phyloP scores from a whole-genome alignment of 768 basidiomycete species.

The Mycena kentingensis region DNA sequence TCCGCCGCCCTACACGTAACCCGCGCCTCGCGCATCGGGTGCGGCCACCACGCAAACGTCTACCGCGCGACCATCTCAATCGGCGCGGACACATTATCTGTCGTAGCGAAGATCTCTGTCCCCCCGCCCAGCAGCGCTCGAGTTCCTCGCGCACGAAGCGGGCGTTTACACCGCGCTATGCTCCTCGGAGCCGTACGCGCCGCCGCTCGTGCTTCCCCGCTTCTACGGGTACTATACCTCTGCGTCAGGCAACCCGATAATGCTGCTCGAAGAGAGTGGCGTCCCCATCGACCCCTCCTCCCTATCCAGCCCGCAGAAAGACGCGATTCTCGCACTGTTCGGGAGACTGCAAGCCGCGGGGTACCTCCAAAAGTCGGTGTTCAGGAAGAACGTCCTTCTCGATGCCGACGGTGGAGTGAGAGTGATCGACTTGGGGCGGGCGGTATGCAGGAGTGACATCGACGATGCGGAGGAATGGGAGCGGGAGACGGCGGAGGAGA shows the following conservation, averaged over 20 bases:
- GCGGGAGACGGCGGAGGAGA: conserved; percentile 11
- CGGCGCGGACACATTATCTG: conserved; percentile 28
- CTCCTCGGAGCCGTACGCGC: conserved; percentile 40
- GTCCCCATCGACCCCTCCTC: conserved; percentile 28
- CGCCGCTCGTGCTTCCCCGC: conserved; percentile 46
- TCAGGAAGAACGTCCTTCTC: conserved; percentile 44
- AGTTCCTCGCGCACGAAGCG: conserved; percentile 35
- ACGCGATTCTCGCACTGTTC: conserved; percentile 33
- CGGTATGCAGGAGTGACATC: conserved; percentile 9
- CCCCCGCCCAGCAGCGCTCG: conserved; percentile 26
- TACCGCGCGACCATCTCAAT: conserved; percentile 41
- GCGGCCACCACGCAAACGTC: conserved; percentile 34
- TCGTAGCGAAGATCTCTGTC: conserved; percentile 41
- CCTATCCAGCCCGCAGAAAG: conserved; percentile 28
- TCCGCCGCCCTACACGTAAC: conserved; percentile 22
- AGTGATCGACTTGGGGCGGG: conserved; percentile 54
- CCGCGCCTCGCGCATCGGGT: conserved; percentile 22
- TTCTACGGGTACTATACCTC: conserved; percentile 52
- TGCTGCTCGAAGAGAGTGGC: conserved; percentile 53
- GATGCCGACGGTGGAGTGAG: conserved; percentile 47
- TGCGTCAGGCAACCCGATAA: conserved; percentile 9
- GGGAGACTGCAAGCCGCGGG: conserved; percentile 42
- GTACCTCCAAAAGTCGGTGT: conserved; percentile 45
- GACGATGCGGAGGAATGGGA: conserved; percentile 14
- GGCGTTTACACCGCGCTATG: conserved; percentile 27